These are phyloP conservation scores for Chlorociboria aeruginascens DNA, from an alignment of 495 filamentous ascomycete species.

Conservation along the genomic window DNA sequence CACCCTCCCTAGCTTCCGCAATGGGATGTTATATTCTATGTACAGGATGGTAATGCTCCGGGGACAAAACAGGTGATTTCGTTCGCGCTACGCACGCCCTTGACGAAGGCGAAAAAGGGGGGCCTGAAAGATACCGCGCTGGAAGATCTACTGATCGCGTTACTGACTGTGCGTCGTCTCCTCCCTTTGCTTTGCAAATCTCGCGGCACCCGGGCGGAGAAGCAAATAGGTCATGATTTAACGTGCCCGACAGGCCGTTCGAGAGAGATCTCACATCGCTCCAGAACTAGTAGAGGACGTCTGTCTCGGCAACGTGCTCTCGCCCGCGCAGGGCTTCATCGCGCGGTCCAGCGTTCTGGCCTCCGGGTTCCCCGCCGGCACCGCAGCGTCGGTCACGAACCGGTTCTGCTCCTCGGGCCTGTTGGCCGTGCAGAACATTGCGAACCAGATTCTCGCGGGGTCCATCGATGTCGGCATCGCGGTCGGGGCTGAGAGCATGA, in stretches of 20 bases:
- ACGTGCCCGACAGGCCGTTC: too few relatives aligned
- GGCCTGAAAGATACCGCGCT: slow-evolving; percentile 88
- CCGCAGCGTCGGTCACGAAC: slow-evolving; percentile 68
- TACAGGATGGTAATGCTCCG: too few relatives aligned
- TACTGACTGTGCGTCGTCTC: slow-evolving; percentile 22
- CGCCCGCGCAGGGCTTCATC: slow-evolving; percentile 82
- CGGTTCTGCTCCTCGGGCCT: slow-evolving; percentile 96
- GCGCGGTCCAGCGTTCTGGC: slow-evolving; percentile 77
- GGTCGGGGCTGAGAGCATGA: slow-evolving; percentile 83
- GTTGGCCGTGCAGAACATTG: slow-evolving; percentile 87
- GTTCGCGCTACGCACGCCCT: slow-evolving; percentile 63
- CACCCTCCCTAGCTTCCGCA: background rate
- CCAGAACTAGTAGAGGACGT: slow-evolving; percentile 84
- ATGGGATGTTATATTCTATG: too few relatives aligned
- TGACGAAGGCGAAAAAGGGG: slow-evolving; percentile 69
- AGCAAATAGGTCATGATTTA: too few relatives aligned
- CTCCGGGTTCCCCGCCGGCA: slow-evolving; percentile 86
- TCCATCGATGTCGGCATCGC: slow-evolving; percentile 81
- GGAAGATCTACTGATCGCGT: slow-evolving; percentile 68
- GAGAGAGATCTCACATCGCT: slow-evolving; percentile 63
- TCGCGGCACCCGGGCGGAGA: slow-evolving; percentile 28
- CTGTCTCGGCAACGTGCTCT: slow-evolving; percentile 82
- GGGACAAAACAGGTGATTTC: slow-evolving; percentile 80
- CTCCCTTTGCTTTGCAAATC: background rate
- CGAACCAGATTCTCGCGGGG: slow-evolving; percentile 69